Conservation (phyloP, 352 stramenopile genomes). For the Peronospora farinosa region DNA sequence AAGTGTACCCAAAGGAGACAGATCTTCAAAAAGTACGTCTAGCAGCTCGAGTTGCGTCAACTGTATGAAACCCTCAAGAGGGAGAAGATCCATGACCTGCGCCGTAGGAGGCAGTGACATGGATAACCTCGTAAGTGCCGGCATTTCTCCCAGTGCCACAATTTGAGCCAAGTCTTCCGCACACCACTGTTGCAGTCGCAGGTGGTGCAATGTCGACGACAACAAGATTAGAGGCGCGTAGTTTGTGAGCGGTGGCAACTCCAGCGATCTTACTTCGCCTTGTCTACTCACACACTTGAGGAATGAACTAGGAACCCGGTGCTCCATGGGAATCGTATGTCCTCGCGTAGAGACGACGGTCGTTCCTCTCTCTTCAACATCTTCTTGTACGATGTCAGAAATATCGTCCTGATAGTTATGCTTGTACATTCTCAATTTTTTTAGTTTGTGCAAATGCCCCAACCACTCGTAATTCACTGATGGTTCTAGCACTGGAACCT, state of each 20-base stretch:
- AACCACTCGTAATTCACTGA: constrained; percentile 28
- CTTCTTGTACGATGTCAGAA: constrained; percentile 23
- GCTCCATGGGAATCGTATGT: constrained; percentile 26
- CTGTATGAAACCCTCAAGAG: constrained; percentile 35
- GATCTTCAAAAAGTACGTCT: constrained; percentile 46
- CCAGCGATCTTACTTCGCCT: constrained; percentile 24
- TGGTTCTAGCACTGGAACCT: constrained; percentile 1
- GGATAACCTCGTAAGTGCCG: constrained; percentile 25
- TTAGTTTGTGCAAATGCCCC: constrained; percentile 25
- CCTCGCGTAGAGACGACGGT: constrained; percentile 17
- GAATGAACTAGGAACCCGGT: constrained; percentile 35
- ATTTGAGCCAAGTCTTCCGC: constrained; percentile 36
- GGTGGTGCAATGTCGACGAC: constrained; percentile 26
- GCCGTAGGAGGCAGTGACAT: constrained; percentile 34
- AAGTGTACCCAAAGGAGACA: constrained; percentile 36
- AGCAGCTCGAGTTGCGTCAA: constrained; percentile 44
- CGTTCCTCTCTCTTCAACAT: constrained; percentile 25
- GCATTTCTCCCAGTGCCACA: constrained; percentile 23
- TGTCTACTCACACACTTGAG: constrained; percentile 25
- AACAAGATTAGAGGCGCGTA: constrained; percentile 28
- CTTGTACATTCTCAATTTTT: constrained; percentile 36
- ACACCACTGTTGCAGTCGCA: constrained; percentile 40
- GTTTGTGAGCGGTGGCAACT: constrained; percentile 31
- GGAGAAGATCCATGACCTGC: constrained; percentile 36
- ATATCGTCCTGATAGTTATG: constrained; percentile 38